Evolutionary conservation across 257 asterid genomes (phyloP), one percentile per base, ranked within the genome.

Genomic region (Plantago elongata): DNA sequence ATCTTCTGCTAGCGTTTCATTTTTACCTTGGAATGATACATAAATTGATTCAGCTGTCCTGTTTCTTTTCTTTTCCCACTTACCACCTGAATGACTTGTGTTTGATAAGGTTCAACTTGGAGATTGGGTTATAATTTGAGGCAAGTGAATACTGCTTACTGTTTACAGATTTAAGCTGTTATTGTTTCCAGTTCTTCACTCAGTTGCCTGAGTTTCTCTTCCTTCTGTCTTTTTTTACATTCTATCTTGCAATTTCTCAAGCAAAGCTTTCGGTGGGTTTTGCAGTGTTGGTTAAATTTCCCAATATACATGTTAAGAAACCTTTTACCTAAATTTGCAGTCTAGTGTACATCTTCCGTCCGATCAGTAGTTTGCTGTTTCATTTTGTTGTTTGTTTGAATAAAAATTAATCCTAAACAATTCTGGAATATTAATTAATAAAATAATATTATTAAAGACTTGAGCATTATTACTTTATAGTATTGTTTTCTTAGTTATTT

Each of bases 91-190:
- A 71, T 67, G 74, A 60, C 66, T 64, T 61, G 56, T 69, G 69
- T 71, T 63, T 45, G 69, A 70, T 69, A 57, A 60, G 57, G 75
- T 71, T 74, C 67, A 61, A 69, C 74, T 11, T 69, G 78, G 66
- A 63, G 63, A 62, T 68, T 77, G 77, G 73, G 77, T 52, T 15
- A 51, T 48, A 69, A 60, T 65, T 65, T 68, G 61, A 66, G 71
- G 77, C 66, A 69, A 49, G 74, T 66, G 70, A 55, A 71, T 34
- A 76, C 74, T 69, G 75, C 83, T 77, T 80, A 69, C 72, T 57
- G 45, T 54, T 57, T 46, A 44, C 75, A 67, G 72, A 60, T 72
- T 62, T 67, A 67, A 29, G 40, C 74, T 74, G 65, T 69, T 62
- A 58, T 45, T 57, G 72, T 65, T 54, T 18, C 65, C 44, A 34